Evolutionary conservation across 306 rosid species (phyloP).

Genomic region (Sicyos edulis): DNA sequence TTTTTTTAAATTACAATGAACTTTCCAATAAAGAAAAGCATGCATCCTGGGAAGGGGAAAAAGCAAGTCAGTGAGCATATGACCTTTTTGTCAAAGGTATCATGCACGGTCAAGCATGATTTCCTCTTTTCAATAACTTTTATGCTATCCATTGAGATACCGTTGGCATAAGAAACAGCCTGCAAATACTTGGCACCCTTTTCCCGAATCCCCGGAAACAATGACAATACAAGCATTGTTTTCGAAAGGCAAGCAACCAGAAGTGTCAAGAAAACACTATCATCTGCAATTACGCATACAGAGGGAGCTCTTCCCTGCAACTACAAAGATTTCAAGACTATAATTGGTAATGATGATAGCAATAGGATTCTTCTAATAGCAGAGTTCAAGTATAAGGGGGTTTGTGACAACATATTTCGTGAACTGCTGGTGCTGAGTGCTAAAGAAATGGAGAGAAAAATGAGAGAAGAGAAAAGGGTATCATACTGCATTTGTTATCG

Average conservation of each 20-base stretch:
- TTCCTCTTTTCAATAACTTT: conserved; percentile 54
- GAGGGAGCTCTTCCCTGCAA: conserved; percentile 55
- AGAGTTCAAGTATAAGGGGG: neutral
- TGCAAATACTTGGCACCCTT: conserved; percentile 62
- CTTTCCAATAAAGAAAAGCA: neutral
- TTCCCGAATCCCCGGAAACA: conserved; percentile 61
- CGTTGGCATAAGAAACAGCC: conserved; percentile 55
- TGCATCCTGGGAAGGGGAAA: neutral
- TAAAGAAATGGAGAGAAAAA: conserved; percentile 4
- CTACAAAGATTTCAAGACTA: conserved; percentile 29
- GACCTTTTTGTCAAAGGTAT: conserved; percentile 56
- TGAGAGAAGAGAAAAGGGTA: conserved; percentile 12
- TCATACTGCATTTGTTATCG: conserved; percentile 43
- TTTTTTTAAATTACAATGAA: neutral
- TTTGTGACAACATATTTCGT: neutral
- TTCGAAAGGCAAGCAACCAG: conserved; percentile 50
- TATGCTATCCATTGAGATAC: conserved; percentile 47
- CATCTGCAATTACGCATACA: conserved; percentile 74
- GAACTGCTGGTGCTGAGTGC: neutral
- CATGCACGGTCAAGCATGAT: conserved; percentile 41
- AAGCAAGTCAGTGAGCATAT: neutral
- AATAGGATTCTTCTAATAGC: neutral
- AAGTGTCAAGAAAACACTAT: conserved; percentile 67
- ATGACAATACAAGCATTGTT: conserved; percentile 46
- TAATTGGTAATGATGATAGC: neutral